Conservation (phyloP, 106 monocot species). For the Triglochin maritima region DNA sequence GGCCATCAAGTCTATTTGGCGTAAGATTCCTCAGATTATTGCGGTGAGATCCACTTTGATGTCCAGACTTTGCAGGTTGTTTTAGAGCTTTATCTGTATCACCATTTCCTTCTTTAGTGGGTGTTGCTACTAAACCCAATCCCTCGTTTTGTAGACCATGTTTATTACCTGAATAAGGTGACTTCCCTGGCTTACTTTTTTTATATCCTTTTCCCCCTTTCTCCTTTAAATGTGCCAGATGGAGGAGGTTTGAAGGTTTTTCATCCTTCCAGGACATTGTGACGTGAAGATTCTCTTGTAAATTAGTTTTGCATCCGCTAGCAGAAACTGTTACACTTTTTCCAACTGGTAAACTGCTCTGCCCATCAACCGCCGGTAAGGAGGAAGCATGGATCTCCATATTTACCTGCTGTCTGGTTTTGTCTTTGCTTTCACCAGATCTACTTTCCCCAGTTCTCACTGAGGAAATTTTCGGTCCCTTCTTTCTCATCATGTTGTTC, state of each 20-base stretch:
- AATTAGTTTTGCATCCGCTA: background rate
- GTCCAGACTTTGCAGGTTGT: slow-evolving; percentile 20
- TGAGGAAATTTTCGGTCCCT: slow-evolving; percentile 1
- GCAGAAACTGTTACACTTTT: background rate
- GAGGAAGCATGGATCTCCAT: slow-evolving; percentile 1
- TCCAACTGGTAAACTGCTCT: slow-evolving; percentile 5
- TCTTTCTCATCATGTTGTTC: slow-evolving; percentile 8
- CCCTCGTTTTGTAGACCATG: slow-evolving; percentile 8
- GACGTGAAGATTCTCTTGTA: background rate
- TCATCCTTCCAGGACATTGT: slow-evolving; percentile 4
- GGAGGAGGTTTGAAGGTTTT: slow-evolving; percentile 7
- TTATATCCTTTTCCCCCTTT: slow-evolving; percentile 19
- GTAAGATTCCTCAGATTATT: slow-evolving; percentile 26
- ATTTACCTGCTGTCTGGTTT: slow-evolving; percentile 3
- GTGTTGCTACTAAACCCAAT: slow-evolving; percentile 7
- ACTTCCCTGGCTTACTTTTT: slow-evolving; percentile 18
- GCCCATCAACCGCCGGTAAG: slow-evolving; percentile 2
- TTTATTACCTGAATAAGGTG: slow-evolving; percentile 7
- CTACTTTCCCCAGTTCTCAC: background rate
- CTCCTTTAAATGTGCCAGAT: slow-evolving; percentile 15
- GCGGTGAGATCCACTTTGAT: slow-evolving; percentile 15
- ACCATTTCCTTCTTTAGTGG: slow-evolving; percentile 24
- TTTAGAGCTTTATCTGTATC: slow-evolving; percentile 19
- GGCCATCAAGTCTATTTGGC: slow-evolving; percentile 24
- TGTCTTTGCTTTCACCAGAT: slow-evolving; percentile 4